These are phyloP conservation scores for Apophysomyces trapeziformis DNA, from an alignment of 371 early-diverging fungal genomes.

Conservation along the genomic window DNA sequence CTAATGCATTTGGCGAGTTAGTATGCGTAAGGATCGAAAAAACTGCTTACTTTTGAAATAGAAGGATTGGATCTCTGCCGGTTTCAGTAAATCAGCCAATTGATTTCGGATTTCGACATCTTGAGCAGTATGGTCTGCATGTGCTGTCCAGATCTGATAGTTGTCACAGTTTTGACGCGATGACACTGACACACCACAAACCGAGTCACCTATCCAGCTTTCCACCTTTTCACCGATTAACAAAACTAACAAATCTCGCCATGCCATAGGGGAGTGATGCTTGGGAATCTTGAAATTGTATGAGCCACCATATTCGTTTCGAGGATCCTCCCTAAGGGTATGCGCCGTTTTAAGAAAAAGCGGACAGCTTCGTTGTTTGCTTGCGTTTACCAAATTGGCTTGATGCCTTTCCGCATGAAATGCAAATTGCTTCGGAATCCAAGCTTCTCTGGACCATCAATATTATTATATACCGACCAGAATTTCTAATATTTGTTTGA, in stretches of 20 bases:
- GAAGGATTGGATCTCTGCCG: slow-evolving; percentile 57
- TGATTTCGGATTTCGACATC: slow-evolving; percentile 46
- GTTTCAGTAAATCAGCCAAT: slow-evolving; percentile 45
- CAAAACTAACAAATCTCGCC: slow-evolving; percentile 65
- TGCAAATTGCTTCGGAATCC: slow-evolving; percentile 59
- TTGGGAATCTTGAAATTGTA: slow-evolving; percentile 71
- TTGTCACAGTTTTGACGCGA: slow-evolving; percentile 64
- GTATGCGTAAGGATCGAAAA: background rate
- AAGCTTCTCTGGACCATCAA: slow-evolving; percentile 54
- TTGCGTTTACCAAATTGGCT: slow-evolving; percentile 66
- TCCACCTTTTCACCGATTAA: slow-evolving; percentile 66
- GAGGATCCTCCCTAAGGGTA: slow-evolving; percentile 65
- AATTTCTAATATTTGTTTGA: slow-evolving; percentile 37
- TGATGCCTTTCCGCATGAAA: slow-evolving; percentile 73
- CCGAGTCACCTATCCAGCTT: slow-evolving; percentile 60
- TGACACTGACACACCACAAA: slow-evolving; percentile 65
- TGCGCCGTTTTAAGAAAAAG: background rate
- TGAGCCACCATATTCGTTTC: slow-evolving; percentile 79
- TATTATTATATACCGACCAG: slow-evolving; percentile 62
- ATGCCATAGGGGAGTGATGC: slow-evolving; percentile 49
- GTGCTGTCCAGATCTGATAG: slow-evolving; percentile 68
- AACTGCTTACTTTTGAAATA: slow-evolving; percentile 64
- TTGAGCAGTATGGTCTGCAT: slow-evolving; percentile 29
- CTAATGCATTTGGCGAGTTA: slow-evolving; percentile 21
- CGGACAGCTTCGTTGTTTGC: background rate